Conservation (phyloP, 495 filamentous ascomycete species). For the Penicillium daleae region DNA sequence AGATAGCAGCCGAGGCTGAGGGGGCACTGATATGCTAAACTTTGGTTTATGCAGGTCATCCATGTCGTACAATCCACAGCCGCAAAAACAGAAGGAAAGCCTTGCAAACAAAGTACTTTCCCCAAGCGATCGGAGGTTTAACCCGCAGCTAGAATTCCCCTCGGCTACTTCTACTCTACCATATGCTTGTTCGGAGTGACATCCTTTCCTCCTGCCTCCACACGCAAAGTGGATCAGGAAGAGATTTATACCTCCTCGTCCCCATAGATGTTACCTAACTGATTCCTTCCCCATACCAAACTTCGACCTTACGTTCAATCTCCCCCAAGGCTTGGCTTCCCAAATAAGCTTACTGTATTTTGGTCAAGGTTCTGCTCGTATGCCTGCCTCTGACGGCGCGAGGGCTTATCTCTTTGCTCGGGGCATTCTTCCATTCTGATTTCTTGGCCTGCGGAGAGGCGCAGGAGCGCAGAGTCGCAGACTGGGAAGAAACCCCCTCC, state of each 20-base stretch:
- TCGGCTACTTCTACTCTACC: background rate
- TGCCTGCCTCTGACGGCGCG: background rate
- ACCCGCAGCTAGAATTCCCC: background rate
- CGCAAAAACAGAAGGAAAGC: background rate
- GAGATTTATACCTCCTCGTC: background rate
- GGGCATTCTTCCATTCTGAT: constrained; percentile 1
- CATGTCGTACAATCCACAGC: background rate
- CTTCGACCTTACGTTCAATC: background rate
- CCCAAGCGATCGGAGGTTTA: background rate
- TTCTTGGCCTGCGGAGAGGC: constrained; percentile 10
- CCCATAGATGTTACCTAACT: constrained; percentile 6
- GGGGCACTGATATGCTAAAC: background rate
- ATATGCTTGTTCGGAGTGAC: background rate
- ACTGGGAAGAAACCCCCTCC: background rate
- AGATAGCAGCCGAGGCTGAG: background rate
- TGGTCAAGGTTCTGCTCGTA: background rate
- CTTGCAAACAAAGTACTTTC: background rate
- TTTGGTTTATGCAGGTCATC: background rate
- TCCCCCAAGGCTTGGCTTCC: constrained; percentile 15
- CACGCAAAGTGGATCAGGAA: background rate
- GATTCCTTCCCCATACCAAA: constrained; percentile 11
- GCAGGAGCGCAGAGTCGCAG: background rate
- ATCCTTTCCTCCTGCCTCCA: background rate
- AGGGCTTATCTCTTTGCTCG: constrained; percentile 10
- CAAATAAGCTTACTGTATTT: constrained; percentile 17